Conservation (phyloP, 2,329 filamentous ascomycete species). For the Colletotrichum salicis region DNA sequence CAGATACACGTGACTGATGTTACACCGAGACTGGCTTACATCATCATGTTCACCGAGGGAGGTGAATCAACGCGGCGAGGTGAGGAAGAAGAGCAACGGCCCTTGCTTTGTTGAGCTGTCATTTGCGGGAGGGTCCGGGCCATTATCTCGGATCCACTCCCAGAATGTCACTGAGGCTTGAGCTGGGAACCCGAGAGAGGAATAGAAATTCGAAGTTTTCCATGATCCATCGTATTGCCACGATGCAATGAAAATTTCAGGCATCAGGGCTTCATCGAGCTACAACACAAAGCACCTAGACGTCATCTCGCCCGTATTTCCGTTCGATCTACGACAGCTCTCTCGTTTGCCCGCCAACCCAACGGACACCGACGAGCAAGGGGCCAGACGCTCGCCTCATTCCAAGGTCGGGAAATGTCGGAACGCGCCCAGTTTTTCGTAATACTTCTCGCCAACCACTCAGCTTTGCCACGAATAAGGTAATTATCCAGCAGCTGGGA, state of each 20-base stretch:
- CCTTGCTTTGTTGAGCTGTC: background rate
- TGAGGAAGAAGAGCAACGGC: background rate
- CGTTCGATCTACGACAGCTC: constrained; percentile 32
- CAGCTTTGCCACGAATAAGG: background rate
- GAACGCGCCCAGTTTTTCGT: constrained; percentile 7
- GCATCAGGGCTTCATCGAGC: background rate
- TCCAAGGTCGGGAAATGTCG: constrained; percentile 26
- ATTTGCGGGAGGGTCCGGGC: constrained; percentile 12
- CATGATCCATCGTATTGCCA: background rate
- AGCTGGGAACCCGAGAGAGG: background rate
- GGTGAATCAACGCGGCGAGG: background rate
- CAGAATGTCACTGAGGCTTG: background rate
- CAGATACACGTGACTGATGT: fast-evolving
- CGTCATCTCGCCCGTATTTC: constrained; percentile 27
- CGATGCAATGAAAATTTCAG: background rate
- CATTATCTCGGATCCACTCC: background rate
- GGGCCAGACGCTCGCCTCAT: constrained; percentile 11
- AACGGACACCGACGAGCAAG: background rate
- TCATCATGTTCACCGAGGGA: background rate
- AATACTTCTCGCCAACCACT: background rate
- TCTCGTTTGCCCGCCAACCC: constrained; percentile 1
- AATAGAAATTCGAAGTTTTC: background rate
- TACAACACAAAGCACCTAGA: background rate
- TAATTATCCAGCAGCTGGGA: too few species aligned
- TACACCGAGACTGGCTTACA: background rate